A percentile compares a stretch with the other conserved stretches of the same genome.
These are phyloP conservation scores for Beauveria australis DNA, from an alignment of 2,329 filamentous ascomycete species.

Conservation along the genomic window DNA sequence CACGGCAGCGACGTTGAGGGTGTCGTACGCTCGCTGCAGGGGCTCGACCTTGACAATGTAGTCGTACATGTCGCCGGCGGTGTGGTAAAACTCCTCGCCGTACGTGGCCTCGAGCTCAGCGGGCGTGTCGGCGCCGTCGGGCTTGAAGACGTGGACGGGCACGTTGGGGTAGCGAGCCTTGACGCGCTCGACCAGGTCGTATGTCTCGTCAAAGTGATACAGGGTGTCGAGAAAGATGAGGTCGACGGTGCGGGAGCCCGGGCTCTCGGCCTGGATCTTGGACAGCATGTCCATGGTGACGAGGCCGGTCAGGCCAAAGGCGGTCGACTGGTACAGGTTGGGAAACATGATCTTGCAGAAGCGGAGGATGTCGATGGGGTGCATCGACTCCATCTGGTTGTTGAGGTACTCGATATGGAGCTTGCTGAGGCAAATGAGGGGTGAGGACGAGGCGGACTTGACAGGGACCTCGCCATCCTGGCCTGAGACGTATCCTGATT, in stretches of 20 bases:
- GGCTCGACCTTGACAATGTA: slow-evolving; percentile 97
- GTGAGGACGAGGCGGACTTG: slow-evolving; percentile 37
- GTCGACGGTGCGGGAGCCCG: slow-evolving; percentile 51
- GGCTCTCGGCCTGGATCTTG: slow-evolving; percentile 58
- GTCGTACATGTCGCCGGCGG: slow-evolving; percentile 84
- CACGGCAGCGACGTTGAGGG: slow-evolving; percentile 81
- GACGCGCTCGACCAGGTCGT: slow-evolving; percentile 65
- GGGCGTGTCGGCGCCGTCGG: slow-evolving; percentile 62
- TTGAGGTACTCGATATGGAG: slow-evolving; percentile 88
- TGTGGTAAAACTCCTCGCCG: slow-evolving; percentile 77
- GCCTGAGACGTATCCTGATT: slow-evolving; percentile 78
- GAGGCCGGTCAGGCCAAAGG: slow-evolving; percentile 73
- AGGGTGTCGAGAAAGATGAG: slow-evolving; percentile 78
- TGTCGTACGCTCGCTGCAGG: slow-evolving; percentile 79
- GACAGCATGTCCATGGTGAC: slow-evolving; percentile 81
- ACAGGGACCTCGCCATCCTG: slow-evolving; percentile 32
- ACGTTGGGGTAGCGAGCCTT: slow-evolving; percentile 68
- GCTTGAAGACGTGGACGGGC: slow-evolving; percentile 83
- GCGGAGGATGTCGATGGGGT: slow-evolving; percentile 82
- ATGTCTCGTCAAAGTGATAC: slow-evolving; percentile 74
- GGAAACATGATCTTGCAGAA: slow-evolving; percentile 91
- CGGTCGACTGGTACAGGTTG: slow-evolving; percentile 78
- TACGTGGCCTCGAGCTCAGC: slow-evolving; percentile 76
- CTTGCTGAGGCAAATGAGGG: slow-evolving; percentile 77
- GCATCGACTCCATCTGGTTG: slow-evolving; percentile 75